Conservation (phyloP, 371 early-diverging fungal genomes). For the Mucor saturninus region DNA sequence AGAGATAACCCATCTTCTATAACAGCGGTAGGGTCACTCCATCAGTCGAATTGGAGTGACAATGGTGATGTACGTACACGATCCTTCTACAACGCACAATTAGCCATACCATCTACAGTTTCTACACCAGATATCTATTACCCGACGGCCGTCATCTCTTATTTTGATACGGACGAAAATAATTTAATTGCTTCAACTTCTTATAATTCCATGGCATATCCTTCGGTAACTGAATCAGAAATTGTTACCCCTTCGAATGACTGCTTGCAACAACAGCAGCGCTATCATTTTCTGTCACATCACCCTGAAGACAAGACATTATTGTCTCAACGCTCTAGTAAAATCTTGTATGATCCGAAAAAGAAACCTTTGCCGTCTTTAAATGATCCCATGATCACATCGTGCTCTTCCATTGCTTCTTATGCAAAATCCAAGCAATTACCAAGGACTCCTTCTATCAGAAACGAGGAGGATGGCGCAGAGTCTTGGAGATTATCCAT, state of each 20-base stretch:
- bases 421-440: conserved; percentile 2
- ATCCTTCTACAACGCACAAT: conserved; percentile 28
- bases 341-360: not conserved
- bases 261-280: too few relatives aligned
- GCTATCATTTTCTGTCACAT: too few relatives aligned
- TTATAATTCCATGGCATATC: conserved; percentile 12
- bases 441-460: not conserved
- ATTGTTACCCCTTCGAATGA: conserved; percentile 3
- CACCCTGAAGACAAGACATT: not conserved
- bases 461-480: not conserved
- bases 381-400: too few relatives aligned
- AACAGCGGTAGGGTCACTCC: not conserved
- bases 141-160: not conserved
- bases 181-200: conserved; percentile 6
- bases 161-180: conserved; percentile 4
- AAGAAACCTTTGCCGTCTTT: conserved; percentile 11
- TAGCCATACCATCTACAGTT: conserved; percentile 20
- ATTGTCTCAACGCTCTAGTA: not conserved
- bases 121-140: conserved; percentile 22
- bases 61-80: conserved; percentile 6
- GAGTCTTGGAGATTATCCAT: conserved; percentile 7
- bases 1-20: not conserved
- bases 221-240: conserved; percentile 15
- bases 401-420: conserved; percentile 1
- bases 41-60: not conserved